Evolutionary conservation across 108 stramenopile genomes (phyloP).

Genomic region (Schizochytrium sp.): DNA sequence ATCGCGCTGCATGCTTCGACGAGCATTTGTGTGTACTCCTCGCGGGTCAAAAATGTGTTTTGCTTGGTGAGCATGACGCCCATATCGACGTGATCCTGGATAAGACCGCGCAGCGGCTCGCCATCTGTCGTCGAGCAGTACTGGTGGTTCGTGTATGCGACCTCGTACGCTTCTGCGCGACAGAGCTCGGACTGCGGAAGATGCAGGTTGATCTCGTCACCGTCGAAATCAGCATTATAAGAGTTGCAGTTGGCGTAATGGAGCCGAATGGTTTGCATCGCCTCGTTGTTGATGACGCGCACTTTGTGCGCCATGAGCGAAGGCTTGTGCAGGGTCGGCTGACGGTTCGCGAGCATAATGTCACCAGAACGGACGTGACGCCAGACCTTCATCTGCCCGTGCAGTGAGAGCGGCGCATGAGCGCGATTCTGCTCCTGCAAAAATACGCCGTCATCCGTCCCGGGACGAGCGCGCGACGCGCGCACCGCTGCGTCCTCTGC

Average conservation of each 20-base stretch:
- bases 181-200: conserved; percentile 93
- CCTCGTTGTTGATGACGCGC: conserved; percentile 76
- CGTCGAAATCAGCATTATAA: conserved; percentile 99
- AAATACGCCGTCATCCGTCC: conserved; percentile 18
- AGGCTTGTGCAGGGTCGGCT: conserved; percentile 98
- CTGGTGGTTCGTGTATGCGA: conserved; percentile 87
- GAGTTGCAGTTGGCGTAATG: conserved; percentile 99
- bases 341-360: conserved; percentile 90
- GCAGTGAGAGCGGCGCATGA: not conserved
- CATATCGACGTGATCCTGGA: conserved; percentile 96
- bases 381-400: conserved; percentile 73
- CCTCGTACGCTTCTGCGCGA: conserved; percentile 79
- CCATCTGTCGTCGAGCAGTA: conserved; percentile 90
- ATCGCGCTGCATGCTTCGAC: conserved; percentile 50
- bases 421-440: not conserved
- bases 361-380: conserved; percentile 90
- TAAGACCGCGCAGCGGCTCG: conserved; percentile 87
- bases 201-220: conserved; percentile 99
- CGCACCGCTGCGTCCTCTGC: conserved; percentile 66
- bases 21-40: conserved; percentile 87
- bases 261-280: conserved; percentile 84
- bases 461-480: conserved; percentile 64
- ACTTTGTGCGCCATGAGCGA: conserved; percentile 98
- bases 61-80: conserved; percentile 88
- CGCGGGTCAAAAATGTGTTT: conserved; percentile 79